phyloP scores from a whole-genome alignment of 164 flowering plant genomes.

The Vitis labrusca region DNA sequence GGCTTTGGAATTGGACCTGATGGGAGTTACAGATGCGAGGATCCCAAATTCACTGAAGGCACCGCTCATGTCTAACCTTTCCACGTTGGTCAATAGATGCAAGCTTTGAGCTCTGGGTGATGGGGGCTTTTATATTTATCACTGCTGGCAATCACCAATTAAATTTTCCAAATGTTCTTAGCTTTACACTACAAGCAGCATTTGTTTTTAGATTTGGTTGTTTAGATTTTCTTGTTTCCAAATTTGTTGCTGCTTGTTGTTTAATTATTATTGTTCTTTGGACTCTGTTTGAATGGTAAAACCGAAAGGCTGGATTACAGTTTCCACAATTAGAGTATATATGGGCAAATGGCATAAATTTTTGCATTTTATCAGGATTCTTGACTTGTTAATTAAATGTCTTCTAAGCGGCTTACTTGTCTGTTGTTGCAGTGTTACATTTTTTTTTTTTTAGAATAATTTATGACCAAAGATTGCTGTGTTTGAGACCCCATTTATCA shows the following conservation, averaged over 20 bases:
- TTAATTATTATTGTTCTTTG: not conserved
- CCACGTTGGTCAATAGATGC: not conserved
- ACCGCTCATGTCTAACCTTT: conserved; percentile 77
- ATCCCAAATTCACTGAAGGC: conserved; percentile 91
- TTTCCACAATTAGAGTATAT: no score
- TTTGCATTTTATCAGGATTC: no score
- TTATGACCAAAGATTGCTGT: no score
- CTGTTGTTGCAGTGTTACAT: no score
- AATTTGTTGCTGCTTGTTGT: not conserved
- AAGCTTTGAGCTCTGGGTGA: conserved; percentile 4
- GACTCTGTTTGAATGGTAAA: not conserved
- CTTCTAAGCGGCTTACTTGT: no score
- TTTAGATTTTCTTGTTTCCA: conserved; percentile 4
- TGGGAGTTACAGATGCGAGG: conserved; percentile 88
- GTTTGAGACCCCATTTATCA: no score
- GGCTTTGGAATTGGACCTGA: conserved; percentile 98
- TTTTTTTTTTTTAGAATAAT: no score
- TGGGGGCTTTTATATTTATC: conserved; percentile 11
- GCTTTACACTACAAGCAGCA: conserved; percentile 7
- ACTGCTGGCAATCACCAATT: conserved; percentile 8
- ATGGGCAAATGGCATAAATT: no score
- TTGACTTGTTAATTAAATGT: no score
- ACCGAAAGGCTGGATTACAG: not conserved
- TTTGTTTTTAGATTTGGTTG: not conserved
- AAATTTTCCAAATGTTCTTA: conserved; percentile 1